Percentiles rank a stretch among this genome's conserved stretches.
These are phyloP conservation scores for Flammula alnicola DNA, from an alignment of 1,284 basidiomycete genomes.

Conservation along the genomic window DNA sequence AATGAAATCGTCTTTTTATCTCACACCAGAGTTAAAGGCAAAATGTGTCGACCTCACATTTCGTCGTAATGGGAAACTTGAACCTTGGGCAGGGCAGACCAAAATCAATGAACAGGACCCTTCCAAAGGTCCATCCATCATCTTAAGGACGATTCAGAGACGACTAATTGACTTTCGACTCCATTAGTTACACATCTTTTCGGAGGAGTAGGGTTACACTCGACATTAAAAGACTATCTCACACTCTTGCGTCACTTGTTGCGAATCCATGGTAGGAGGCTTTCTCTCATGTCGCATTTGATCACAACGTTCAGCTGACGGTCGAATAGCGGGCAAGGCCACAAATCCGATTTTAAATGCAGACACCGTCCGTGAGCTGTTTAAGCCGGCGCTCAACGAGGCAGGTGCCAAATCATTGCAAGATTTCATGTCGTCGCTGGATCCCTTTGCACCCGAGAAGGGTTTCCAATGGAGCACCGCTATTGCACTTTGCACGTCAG, in stretches of 20 bases:
- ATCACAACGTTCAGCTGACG: not conserved
- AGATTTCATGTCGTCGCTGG: conserved; percentile 1
- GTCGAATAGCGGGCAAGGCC: conserved; percentile 21
- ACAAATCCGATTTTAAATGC: conserved; percentile 26
- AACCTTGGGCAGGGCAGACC: conserved; percentile 23
- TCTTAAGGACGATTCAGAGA: not conserved
- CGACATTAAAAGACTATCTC: conserved; percentile 34
- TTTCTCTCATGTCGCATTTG: not conserved
- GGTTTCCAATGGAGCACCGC: conserved; percentile 22
- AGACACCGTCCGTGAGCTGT: conserved; percentile 26
- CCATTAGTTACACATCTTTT: conserved; percentile 13
- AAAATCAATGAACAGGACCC: conserved; percentile 29
- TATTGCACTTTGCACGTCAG: conserved; percentile 21
- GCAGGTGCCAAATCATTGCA: conserved; percentile 17
- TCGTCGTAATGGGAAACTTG: conserved; percentile 28
- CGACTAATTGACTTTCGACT: not conserved
- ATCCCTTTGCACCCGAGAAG: not conserved
- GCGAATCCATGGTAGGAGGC: conserved; percentile 17
- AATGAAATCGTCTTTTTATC: conserved; percentile 36
- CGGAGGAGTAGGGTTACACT: conserved; percentile 29
- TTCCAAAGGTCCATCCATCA: conserved; percentile 24
- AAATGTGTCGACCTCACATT: conserved; percentile 26
- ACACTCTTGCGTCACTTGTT: conserved; percentile 21
- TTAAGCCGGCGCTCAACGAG: conserved; percentile 24
- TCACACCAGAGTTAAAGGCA: conserved; percentile 29